Conservation (phyloP, 805 yeast genomes). For the Saccharomycopsis schoenii region DNA sequence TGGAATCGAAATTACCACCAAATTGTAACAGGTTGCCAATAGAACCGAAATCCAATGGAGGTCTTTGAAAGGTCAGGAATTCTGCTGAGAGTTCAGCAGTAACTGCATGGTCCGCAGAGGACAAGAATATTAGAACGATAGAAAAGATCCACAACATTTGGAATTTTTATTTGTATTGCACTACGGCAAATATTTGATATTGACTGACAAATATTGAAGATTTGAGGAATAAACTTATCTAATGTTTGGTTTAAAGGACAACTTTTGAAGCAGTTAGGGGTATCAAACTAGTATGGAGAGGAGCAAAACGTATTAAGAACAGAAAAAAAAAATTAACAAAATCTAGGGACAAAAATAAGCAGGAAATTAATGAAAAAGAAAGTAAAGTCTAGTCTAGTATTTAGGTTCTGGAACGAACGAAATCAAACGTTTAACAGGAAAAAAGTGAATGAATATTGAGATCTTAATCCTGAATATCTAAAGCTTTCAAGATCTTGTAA, state of each 20-base stretch:
- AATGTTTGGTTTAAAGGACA: too few relatives aligned
- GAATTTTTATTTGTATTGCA: background rate
- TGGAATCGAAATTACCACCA: constrained; percentile 16
- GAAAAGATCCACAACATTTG: background rate
- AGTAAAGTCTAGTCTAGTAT: too few relatives aligned
- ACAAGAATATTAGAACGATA: background rate
- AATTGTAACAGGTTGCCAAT: constrained; percentile 25
- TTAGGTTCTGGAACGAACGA: background rate
- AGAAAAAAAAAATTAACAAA: too few relatives aligned
- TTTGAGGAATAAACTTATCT: too few relatives aligned
- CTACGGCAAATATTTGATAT: background rate
- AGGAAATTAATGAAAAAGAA: too few relatives aligned
- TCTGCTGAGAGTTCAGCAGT: background rate
- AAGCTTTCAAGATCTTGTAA: background rate
- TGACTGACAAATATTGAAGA: too few relatives aligned
- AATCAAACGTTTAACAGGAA: background rate
- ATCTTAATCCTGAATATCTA: background rate
- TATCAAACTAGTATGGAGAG: too few relatives aligned
- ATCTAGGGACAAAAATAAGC: too few relatives aligned
- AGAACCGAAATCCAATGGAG: constrained; percentile 33
- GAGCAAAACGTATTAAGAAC: too few relatives aligned
- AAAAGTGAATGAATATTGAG: background rate
- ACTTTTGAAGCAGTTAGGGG: too few relatives aligned
- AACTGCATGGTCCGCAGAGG: background rate
- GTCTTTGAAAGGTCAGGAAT: constrained; percentile 22